phyloP scores from a whole-genome alignment of 768 basidiomycete species.

The Boletus tomentosulus region DNA sequence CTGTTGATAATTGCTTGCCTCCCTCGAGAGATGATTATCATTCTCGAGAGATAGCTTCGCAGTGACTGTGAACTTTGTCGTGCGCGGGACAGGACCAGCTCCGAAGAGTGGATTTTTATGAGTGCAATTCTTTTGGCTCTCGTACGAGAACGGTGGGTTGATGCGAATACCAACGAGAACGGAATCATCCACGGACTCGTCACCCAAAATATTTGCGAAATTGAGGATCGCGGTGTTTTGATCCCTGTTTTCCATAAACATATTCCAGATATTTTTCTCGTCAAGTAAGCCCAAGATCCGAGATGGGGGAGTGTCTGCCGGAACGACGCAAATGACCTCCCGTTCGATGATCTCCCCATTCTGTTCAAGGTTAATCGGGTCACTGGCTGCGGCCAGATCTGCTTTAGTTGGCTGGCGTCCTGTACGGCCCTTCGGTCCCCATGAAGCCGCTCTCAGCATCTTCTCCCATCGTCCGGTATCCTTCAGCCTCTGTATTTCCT shows the following conservation, averaged over 20 bases:
- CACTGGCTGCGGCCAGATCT: neutral
- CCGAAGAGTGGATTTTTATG: neutral
- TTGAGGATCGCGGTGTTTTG: neutral
- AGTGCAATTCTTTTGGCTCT: constrained; percentile 4
- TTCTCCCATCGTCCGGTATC: constrained; percentile 19
- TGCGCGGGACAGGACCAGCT: constrained; percentile 16
- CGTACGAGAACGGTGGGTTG: constrained; percentile 13
- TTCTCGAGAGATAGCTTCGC: constrained; percentile 41
- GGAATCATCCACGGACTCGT: neutral
- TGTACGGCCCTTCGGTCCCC: constrained; percentile 9
- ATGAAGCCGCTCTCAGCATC: constrained; percentile 10
- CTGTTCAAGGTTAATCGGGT: neutral
- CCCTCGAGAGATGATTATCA: constrained; percentile 35
- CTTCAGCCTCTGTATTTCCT: constrained; percentile 21
- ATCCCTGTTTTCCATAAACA: neutral
- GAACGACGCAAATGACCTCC: constrained; percentile 12
- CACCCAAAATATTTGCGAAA: neutral
- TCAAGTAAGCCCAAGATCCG: neutral
- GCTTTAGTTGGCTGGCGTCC: neutral
- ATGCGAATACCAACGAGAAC: constrained; percentile 6
- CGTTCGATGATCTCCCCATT: constrained; percentile 18
- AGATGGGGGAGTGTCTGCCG: neutral
- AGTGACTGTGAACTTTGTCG: constrained; percentile 37
- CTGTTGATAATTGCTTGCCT: constrained; percentile 26
- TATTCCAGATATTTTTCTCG: neutral